Conservation (phyloP, 1,284 basidiomycete genomes). For the Leccinum pallidistipes region DNA sequence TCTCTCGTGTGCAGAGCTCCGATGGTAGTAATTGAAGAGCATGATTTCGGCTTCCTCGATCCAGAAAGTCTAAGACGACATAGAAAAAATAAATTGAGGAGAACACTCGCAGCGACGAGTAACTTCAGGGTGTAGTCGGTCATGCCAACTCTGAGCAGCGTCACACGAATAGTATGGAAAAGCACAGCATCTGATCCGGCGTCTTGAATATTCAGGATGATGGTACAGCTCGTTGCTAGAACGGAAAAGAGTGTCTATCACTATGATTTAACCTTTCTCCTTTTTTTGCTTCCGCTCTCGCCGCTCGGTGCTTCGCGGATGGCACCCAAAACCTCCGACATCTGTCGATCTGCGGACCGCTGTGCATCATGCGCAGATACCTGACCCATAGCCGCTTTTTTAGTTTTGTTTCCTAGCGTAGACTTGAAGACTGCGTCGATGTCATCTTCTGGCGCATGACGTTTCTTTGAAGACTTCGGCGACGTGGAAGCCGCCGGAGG, state of each 20-base stretch:
- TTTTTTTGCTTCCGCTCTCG: constrained; percentile 24
- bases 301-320: constrained; percentile 27
- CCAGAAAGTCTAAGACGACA: constrained; percentile 4
- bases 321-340: constrained; percentile 37
- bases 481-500: background rate
- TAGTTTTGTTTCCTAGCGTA: constrained; percentile 56
- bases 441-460: constrained; percentile 48
- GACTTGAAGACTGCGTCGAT: constrained; percentile 70
- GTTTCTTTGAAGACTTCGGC: constrained; percentile 32
- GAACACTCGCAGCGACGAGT: constrained; percentile 18
- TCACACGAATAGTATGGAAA: too few species aligned
- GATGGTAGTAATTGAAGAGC: constrained; percentile 3
- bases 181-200: background rate
- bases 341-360: constrained; percentile 24
- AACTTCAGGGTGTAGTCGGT: constrained; percentile 4
- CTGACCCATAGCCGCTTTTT: constrained; percentile 38
- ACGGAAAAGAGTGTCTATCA: background rate
- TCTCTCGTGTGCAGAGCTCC: constrained; percentile 39
- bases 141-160: too few species aligned
- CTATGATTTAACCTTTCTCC: constrained; percentile 15
- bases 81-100: constrained; percentile 25
- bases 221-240: background rate
- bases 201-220: background rate
- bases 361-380: constrained; percentile 11
- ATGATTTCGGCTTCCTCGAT: background rate